phyloP scores from a whole-genome alignment of 176 grass and related monocot species.

The Oryza meridionalis region DNA sequence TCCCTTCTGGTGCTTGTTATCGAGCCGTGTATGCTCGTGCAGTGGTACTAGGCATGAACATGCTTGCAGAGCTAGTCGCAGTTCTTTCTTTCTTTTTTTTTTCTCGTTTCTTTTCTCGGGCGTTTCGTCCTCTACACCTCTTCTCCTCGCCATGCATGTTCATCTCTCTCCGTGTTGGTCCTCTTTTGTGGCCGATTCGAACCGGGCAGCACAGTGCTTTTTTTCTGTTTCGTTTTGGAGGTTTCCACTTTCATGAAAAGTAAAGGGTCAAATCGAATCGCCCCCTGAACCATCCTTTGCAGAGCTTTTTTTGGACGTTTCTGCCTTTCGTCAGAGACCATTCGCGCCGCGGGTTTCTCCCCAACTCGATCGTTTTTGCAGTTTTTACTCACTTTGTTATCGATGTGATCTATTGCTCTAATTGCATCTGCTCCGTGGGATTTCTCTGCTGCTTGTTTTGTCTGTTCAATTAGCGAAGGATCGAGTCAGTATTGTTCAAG shows the following conservation, averaged over 20 bases:
- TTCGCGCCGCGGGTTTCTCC: background rate
- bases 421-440: background rate
- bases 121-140: background rate
- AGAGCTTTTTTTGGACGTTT: background rate
- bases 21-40: background rate
- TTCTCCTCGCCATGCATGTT: background rate
- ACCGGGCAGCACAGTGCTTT: background rate
- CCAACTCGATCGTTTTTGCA: background rate
- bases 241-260: background rate
- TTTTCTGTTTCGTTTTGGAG: background rate
- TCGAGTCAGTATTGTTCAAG: background rate
- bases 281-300: background rate
- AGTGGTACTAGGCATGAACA: background rate
- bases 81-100: background rate
- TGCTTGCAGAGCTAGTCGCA: background rate
- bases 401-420: background rate
- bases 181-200: background rate
- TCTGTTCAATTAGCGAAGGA: background rate
- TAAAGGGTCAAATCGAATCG: background rate
- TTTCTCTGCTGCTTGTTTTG: background rate
- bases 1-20: background rate
- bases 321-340: background rate
- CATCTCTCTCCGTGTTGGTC: background rate
- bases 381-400: too few species aligned
- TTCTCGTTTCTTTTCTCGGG: background rate